A percentile compares a stretch with the other conserved stretches of the same genome.
Conservation (phyloP, 306 rosid genomes). For the Glycine tomentella region DNA sequence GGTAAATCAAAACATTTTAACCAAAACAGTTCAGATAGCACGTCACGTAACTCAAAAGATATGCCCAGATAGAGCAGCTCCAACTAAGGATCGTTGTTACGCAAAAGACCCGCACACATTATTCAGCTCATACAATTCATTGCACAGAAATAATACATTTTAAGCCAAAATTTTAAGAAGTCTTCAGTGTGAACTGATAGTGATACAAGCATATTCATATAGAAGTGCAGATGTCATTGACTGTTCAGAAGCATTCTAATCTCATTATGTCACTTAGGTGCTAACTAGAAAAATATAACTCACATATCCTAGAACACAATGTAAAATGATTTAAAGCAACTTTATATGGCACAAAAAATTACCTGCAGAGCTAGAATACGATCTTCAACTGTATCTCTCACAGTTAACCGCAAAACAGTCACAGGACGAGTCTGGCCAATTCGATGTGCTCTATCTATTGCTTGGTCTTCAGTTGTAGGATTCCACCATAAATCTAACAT, state of each 20-base stretch:
- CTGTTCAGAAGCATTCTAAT: slow-evolving; percentile 13
- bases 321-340: neutral
- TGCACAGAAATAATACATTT: neutral
- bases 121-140: slow-evolving; percentile 12
- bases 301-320: neutral
- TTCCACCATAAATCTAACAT: slow-evolving; percentile 99
- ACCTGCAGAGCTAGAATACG: slow-evolving; percentile 99
- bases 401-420: slow-evolving; percentile 92
- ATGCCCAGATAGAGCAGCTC: neutral
- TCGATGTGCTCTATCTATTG: slow-evolving; percentile 98
- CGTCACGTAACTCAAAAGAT: slow-evolving; percentile 23
- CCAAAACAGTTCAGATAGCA: neutral
- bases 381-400: slow-evolving; percentile 94
- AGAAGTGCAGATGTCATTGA: neutral
- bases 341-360: slow-evolving; percentile 20
- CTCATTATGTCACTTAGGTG: neutral
- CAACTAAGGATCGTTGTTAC: neutral
- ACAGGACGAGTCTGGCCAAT: slow-evolving; percentile 99
- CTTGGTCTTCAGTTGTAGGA: slow-evolving; percentile 99
- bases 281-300: slow-evolving; percentile 12
- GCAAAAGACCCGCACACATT: neutral
- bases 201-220: neutral
- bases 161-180: neutral
- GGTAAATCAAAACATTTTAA: neutral
- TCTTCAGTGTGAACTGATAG: too few species aligned